A percentile compares a stretch with the other conserved stretches of the same genome.
Conservation (phyloP, 2,329 filamentous ascomycete genomes). For the Fusarium xylarioides region DNA sequence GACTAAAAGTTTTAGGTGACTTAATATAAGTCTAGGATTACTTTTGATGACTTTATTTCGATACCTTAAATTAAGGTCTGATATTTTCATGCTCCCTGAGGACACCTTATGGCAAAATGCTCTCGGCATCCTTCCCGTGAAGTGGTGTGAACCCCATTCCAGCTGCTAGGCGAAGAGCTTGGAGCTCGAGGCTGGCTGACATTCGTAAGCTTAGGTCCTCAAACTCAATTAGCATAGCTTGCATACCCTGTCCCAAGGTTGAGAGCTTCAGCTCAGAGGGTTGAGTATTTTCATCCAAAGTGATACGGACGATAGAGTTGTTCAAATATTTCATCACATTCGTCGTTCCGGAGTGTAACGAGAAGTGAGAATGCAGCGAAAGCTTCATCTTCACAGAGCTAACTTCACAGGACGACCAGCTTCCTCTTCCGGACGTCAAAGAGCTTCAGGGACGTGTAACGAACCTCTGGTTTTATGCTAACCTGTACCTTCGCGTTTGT, state of each 20-base stretch:
- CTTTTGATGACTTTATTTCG: too few species aligned
- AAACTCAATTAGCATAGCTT: neutral
- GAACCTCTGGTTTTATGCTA: neutral
- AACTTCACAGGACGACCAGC: fast-evolving
- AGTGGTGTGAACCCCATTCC: neutral
- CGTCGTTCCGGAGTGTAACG: neutral
- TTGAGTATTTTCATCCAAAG: neutral
- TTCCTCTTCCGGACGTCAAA: neutral
- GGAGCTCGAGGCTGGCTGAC: neutral
- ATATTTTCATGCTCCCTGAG: too few species aligned
- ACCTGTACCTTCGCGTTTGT: too few species aligned
- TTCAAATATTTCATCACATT: neutral
- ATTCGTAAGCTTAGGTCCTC: neutral
- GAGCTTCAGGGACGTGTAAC: fast-evolving
- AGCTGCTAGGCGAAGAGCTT: neutral
- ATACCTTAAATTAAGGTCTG: fast-evolving
- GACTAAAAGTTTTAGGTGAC: too few species aligned
- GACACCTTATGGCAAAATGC: fast-evolving
- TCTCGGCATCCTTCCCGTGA: neutral
- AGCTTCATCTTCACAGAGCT: neutral
- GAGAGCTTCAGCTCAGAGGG: neutral
- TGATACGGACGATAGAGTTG: neutral
- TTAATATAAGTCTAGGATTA: too few species aligned
- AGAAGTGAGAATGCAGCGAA: neutral
- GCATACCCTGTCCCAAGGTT: fast-evolving